Evolutionary conservation across 2,329 filamentous ascomycete species (phyloP).

Genomic region (Alternaria consortialis): DNA sequence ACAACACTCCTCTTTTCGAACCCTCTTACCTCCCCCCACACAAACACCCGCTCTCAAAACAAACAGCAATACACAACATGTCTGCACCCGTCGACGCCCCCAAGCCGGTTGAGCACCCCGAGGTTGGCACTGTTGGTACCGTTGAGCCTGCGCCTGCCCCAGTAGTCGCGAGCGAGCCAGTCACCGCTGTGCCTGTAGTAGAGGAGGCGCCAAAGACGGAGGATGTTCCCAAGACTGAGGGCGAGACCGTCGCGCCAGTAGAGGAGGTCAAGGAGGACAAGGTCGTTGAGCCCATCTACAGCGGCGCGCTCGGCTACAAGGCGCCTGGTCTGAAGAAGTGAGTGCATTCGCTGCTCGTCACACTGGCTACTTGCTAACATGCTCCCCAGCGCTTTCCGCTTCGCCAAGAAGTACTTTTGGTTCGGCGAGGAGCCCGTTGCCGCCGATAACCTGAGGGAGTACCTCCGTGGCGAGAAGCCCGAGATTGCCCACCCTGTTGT

Average conservation of each 20-base stretch:
- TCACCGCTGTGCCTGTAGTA: conserved; percentile 52
- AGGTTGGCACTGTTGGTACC: conserved; percentile 47
- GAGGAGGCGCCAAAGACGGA: conserved; percentile 56
- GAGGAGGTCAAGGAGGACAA: conserved; percentile 59
- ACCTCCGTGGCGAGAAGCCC: conserved; percentile 89
- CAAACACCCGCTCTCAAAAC: conserved; percentile 6
- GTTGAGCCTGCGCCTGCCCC: conserved; percentile 49
- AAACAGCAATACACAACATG: conserved; percentile 60
- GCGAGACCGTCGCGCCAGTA: conserved; percentile 37
- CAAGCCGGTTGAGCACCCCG: conserved; percentile 68
- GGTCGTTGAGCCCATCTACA: conserved; percentile 73
- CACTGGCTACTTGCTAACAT: conserved; percentile 17
- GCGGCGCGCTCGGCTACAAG: conserved; percentile 91
- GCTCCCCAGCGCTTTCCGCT: conserved; percentile 78
- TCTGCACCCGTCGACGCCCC: conserved; percentile 71
- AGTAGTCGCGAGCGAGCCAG: conserved; percentile 43
- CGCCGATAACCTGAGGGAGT: conserved; percentile 75
- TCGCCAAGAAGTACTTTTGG: conserved; percentile 89
- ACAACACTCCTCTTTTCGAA: conserved; percentile 26
- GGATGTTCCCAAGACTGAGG: conserved; percentile 50
- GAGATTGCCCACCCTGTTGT: conserved; percentile 78
- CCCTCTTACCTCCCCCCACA: conserved; percentile 14
- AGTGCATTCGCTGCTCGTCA: conserved; percentile 50
- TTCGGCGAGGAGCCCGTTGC: conserved; percentile 73
- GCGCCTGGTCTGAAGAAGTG: conserved; percentile 89